A percentile compares a stretch with the other conserved stretches of the same genome.
Evolutionary conservation across 116 monocot genomes (phyloP).

Genomic region (Iris pallida): DNA sequence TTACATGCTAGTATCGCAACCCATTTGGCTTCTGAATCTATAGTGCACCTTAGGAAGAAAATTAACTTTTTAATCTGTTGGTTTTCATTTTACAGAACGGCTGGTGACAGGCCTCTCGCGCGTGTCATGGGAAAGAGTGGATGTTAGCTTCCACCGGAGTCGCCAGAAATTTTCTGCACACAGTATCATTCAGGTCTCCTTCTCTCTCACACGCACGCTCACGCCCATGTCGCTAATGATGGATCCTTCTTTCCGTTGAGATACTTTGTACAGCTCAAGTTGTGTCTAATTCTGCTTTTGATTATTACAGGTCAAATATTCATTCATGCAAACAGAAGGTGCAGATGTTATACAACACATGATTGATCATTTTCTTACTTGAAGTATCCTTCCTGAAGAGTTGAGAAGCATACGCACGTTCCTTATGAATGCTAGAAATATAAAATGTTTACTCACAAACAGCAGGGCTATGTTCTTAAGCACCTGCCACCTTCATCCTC

Average conservation of each 20-base stretch:
- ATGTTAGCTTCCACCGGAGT: constrained; percentile 76
- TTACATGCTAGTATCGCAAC: too few species aligned
- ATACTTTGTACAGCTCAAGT: neutral
- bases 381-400: neutral
- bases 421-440: too few species aligned
- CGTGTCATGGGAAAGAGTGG: constrained; percentile 83
- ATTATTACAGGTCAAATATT: constrained; percentile 51
- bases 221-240: too few species aligned
- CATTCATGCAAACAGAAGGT: constrained; percentile 47
- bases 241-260: constrained; percentile 1
- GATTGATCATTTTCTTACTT: constrained; percentile 71
- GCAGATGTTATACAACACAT: constrained; percentile 93
- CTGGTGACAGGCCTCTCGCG: constrained; percentile 53
- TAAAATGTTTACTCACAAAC: too few species aligned
- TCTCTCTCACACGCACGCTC: neutral
- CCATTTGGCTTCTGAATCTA: too few species aligned
- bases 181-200: constrained; percentile 72
- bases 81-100: constrained; percentile 42
- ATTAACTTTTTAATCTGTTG: neutral
- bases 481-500: too few species aligned
- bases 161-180: constrained; percentile 58
- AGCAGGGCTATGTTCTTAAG: too few species aligned
- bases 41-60: too few species aligned
- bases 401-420: too few species aligned
- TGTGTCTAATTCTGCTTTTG: constrained; percentile 1